Evolutionary conservation across 1,284 basidiomycete genomes (phyloP).

Genomic region (Bothia castanella): DNA sequence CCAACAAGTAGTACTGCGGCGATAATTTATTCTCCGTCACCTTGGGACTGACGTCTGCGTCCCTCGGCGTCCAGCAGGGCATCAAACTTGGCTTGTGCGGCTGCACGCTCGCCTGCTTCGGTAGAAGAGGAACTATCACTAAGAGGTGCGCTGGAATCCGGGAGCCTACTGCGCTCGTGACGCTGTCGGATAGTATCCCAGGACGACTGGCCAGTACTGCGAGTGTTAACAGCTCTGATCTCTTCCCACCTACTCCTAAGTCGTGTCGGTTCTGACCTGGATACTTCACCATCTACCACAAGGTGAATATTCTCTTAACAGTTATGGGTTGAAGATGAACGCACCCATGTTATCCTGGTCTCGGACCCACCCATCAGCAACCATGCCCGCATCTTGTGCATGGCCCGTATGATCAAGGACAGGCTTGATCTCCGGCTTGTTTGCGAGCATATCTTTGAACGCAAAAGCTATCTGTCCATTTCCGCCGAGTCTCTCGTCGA

Average conservation of each 20-base stretch:
- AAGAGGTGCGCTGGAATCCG: constrained; percentile 21
- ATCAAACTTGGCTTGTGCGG: constrained; percentile 56
- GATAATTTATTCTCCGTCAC: constrained; percentile 7
- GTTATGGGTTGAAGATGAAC: constrained; percentile 1
- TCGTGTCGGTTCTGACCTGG: constrained; percentile 16
- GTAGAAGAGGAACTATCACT: constrained; percentile 10
- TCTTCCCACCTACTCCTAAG: constrained; percentile 55
- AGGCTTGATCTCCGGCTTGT: constrained; percentile 14
- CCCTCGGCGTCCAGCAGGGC: constrained; percentile 57
- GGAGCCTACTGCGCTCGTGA: constrained; percentile 43
- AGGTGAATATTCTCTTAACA: not conserved
- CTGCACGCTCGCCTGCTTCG: constrained; percentile 35
- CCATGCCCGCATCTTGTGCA: constrained; percentile 8
- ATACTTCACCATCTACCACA: constrained; percentile 7
- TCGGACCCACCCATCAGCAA: constrained; percentile 24
- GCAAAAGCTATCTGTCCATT: constrained; percentile 25
- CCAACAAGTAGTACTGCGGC: not conserved
- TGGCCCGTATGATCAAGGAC: constrained; percentile 7
- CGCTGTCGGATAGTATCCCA: constrained; percentile 65
- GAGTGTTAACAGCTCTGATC: constrained; percentile 54
- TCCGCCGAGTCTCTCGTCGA: constrained; percentile 35
- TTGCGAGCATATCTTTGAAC: constrained; percentile 20
- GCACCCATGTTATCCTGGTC: constrained; percentile 13
- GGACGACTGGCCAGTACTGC: constrained; percentile 44
- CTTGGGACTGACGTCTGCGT: constrained; percentile 28